Evolutionary conservation across 1,284 basidiomycete genomes (phyloP).

Genomic region (Apiotrichum sp.): DNA sequence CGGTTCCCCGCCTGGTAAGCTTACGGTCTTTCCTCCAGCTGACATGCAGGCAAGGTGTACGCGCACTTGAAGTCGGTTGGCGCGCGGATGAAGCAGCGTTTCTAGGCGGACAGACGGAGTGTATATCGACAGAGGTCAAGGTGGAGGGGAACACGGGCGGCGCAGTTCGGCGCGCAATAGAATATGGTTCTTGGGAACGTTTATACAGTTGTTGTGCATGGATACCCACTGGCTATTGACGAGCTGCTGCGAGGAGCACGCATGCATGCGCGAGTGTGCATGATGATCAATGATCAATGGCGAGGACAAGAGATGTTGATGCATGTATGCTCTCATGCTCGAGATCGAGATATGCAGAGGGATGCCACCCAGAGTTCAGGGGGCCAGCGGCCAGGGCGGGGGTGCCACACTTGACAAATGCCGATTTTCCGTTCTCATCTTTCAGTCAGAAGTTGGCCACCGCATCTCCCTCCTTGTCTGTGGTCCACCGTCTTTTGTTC

Average conservation of each 20-base stretch:
- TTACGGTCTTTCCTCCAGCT: neutral
- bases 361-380: too few species aligned
- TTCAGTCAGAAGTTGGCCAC: slow-evolving; percentile 4
- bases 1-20: slow-evolving; percentile 78
- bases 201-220: slow-evolving; percentile 16
- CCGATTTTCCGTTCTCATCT: slow-evolving; percentile 5
- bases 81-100: slow-evolving; percentile 83
- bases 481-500: neutral
- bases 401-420: neutral
- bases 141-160: too few species aligned
- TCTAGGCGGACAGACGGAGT: slow-evolving; percentile 27
- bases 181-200: neutral
- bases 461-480: neutral
- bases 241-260: neutral
- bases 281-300: neutral
- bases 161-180: too few species aligned
- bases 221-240: slow-evolving; percentile 12
- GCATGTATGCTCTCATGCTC: too few species aligned
- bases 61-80: slow-evolving; percentile 84
- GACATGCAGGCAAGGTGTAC: slow-evolving; percentile 69
- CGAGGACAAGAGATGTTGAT: too few species aligned
- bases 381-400: too few species aligned
- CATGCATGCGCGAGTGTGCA: neutral
- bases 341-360: too few species aligned
- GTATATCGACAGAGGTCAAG: too few species aligned